These are phyloP conservation scores for Sporothrix sp. DNA, from an alignment of 2,329 filamentous ascomycete species.

Conservation along the genomic window DNA sequence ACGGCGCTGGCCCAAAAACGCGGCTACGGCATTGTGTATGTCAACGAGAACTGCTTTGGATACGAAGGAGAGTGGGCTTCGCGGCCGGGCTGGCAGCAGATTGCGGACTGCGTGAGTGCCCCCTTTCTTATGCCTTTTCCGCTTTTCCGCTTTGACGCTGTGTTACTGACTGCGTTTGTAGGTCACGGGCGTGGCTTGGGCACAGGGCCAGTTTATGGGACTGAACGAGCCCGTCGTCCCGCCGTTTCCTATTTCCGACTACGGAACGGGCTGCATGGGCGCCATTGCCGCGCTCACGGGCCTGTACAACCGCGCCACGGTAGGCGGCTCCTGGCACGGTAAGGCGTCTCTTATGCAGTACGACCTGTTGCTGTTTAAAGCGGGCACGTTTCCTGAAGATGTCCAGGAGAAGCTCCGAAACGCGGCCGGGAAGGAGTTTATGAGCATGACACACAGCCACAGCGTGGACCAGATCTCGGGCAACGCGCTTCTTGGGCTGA, in stretches of 20 bases:
- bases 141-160: not conserved
- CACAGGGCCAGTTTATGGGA: conserved; percentile 53
- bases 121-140: not conserved
- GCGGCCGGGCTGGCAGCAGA: conserved; percentile 42
- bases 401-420: conserved; percentile 42
- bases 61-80: conserved; percentile 40
- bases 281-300: conserved; percentile 57
- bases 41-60: conserved; percentile 46
- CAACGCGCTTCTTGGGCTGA: conserved; percentile 46
- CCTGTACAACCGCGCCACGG: conserved; percentile 50
- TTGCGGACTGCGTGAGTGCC: conserved; percentile 39
- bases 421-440: conserved; percentile 39
- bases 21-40: conserved; percentile 36
- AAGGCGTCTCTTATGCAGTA: conserved; percentile 58
- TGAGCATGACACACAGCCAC: conserved; percentile 46
- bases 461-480: conserved; percentile 57
- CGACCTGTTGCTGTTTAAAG: conserved; percentile 53
- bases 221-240: conserved; percentile 55
- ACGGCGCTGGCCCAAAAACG: conserved; percentile 30
- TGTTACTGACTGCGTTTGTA: not conserved
- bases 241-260: conserved; percentile 54
- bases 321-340: conserved; percentile 57
- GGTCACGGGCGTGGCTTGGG: conserved; percentile 46
- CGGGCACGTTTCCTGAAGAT: conserved; percentile 44
- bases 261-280: conserved; percentile 63